These are phyloP conservation scores for Claviceps sp. DNA, from an alignment of 2,329 filamentous ascomycete species.

Conservation along the genomic window DNA sequence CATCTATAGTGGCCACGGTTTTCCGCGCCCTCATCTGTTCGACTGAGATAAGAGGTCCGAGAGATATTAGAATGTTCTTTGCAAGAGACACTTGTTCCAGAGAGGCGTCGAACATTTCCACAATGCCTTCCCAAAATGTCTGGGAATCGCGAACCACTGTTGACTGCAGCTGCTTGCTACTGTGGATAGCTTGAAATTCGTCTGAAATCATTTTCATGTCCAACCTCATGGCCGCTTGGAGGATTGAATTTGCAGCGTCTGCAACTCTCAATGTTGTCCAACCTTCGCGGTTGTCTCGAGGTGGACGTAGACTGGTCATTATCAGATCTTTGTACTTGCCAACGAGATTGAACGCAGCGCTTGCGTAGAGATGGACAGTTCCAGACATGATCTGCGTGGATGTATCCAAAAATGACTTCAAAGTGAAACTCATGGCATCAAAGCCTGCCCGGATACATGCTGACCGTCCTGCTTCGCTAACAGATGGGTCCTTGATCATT, in stretches of 20 bases:
- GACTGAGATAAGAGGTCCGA: constrained; percentile 56
- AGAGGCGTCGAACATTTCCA: constrained; percentile 67
- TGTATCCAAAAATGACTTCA: constrained; percentile 41
- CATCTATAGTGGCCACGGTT: constrained; percentile 26
- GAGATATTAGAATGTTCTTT: constrained; percentile 57
- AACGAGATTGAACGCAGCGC: constrained; percentile 52
- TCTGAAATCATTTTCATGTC: constrained; percentile 29
- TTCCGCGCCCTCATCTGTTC: constrained; percentile 55
- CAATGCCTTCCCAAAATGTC: constrained; percentile 24
- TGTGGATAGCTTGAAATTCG: constrained; percentile 44
- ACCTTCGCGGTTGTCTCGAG: constrained; percentile 16
- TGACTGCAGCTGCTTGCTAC: constrained; percentile 47
- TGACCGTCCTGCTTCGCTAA: constrained; percentile 43
- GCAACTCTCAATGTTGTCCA: constrained; percentile 28
- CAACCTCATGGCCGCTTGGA: constrained; percentile 42
- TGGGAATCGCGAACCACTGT: constrained; percentile 55
- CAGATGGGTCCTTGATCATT: constrained; percentile 39
- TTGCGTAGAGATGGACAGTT: constrained; percentile 47
- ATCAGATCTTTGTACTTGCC: constrained; percentile 50
- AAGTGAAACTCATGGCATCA: constrained; percentile 42
- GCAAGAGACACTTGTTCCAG: constrained; percentile 61
- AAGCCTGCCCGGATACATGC: constrained; percentile 53
- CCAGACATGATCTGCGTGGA: constrained; percentile 30
- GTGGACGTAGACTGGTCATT: constrained; percentile 21
- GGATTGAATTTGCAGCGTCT: constrained; percentile 29